Percentiles rank a stretch among this genome's conserved stretches.
phyloP scores from a whole-genome alignment of 495 filamentous ascomycete species.

The Penicillium coffeae region DNA sequence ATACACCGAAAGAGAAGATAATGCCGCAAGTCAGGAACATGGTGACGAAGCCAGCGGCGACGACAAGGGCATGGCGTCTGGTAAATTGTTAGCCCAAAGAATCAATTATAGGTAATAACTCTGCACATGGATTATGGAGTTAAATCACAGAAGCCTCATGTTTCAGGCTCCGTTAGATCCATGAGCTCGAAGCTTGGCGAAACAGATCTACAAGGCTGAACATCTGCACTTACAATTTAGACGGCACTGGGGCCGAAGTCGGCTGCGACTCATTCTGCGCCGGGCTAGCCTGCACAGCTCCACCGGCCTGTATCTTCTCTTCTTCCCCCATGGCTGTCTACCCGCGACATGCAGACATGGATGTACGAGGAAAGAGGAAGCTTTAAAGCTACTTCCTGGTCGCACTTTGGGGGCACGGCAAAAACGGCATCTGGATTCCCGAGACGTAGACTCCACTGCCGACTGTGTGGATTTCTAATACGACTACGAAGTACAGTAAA shows the following conservation, averaged over 20 bases:
- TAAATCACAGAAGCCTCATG: no score
- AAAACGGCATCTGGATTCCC: conserved; percentile 2
- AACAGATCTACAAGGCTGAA: background rate
- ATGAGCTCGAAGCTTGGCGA: background rate
- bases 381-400: no score
- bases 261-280: conserved; percentile 2
- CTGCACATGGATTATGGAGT: no score
- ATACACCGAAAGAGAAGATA: conserved; percentile 44
- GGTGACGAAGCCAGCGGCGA: conserved; percentile 31
- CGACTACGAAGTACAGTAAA: no score
- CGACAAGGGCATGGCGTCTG: conserved; percentile 21
- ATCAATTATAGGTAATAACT: no score
- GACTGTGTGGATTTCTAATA: background rate
- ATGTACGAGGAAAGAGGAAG: no score
- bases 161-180: background rate
- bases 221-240: conserved; percentile 1
- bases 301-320: background rate
- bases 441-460: background rate
- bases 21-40: conserved; percentile 43
- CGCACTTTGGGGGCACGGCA: background rate
- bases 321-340: background rate
- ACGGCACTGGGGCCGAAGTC: background rate
- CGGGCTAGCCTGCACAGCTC: background rate
- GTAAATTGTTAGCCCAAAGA: background rate
- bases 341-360: background rate